Evolutionary conservation across 75 land plant species (phyloP).

Genomic region (Picea sitchensis): DNA sequence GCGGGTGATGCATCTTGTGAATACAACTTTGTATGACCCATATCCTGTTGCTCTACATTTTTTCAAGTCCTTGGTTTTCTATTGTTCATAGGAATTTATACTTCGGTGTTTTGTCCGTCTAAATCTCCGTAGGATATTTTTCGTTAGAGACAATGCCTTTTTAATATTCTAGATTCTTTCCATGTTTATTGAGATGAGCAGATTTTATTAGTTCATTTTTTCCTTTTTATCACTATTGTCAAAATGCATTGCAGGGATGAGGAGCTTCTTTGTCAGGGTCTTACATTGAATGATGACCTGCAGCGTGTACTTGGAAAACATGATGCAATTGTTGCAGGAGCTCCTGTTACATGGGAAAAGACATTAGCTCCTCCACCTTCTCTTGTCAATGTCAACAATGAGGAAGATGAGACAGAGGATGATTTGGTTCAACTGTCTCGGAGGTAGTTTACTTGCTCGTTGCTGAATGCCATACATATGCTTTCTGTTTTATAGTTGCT

Average conservation of each 20-base stretch:
- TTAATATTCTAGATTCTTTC: not conserved
- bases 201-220: not conserved
- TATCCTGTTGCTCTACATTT: too few species aligned
- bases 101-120: too few species aligned
- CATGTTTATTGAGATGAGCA: not conserved
- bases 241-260: slow-evolving; percentile 57
- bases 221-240: not conserved
- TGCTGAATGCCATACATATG: not conserved
- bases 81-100: too few species aligned
- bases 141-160: too few species aligned
- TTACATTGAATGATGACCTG: slow-evolving; percentile 78
- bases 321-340: slow-evolving; percentile 69
- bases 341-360: slow-evolving; percentile 18
- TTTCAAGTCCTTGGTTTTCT: too few species aligned
- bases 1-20: slow-evolving; percentile 94
- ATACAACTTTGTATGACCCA: slow-evolving; percentile 75
- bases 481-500: not conserved
- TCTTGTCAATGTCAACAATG: slow-evolving; percentile 54
- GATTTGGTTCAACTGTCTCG: slow-evolving; percentile 66
- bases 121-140: too few species aligned
- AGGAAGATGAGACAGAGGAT: slow-evolving; percentile 75
- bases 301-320: slow-evolving; percentile 71
- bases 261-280: slow-evolving; percentile 66
- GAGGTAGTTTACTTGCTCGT: slow-evolving; percentile 31
- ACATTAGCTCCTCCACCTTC: slow-evolving; percentile 20